Percentiles rank a stretch among this genome's conserved stretches.
These are phyloP conservation scores for Amanita muscaria DNA, from an alignment of 768 basidiomycete species.

Conservation along the genomic window DNA sequence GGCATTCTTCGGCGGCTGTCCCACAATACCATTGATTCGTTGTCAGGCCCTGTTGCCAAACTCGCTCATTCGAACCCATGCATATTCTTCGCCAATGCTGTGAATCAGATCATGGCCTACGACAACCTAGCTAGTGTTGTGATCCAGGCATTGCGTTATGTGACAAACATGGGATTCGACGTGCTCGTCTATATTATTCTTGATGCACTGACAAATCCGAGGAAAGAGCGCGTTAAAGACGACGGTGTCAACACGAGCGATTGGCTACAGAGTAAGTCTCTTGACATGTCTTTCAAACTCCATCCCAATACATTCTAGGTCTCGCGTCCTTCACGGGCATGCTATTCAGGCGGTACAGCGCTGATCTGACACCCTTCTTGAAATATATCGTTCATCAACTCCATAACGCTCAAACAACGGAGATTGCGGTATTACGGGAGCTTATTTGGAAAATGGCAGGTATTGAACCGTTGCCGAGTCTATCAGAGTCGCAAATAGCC, in stretches of 20 bases:
- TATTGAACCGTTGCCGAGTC: conserved; percentile 81
- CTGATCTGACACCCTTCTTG: conserved; percentile 76
- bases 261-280: conserved; percentile 81
- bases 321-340: conserved; percentile 90
- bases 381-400: conserved; percentile 91
- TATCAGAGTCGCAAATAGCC: conserved; percentile 80
- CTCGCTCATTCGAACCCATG: conserved; percentile 91
- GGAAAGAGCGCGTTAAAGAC: conserved; percentile 76
- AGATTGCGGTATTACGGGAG: conserved; percentile 87
- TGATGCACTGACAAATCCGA: conserved; percentile 78
- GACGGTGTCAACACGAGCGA: conserved; percentile 87
- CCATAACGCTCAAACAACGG: conserved; percentile 71
- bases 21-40: conserved; percentile 71
- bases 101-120: conserved; percentile 94
- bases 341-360: conserved; percentile 79
- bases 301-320: conserved; percentile 37
- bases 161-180: conserved; percentile 91
- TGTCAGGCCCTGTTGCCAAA: conserved; percentile 86
- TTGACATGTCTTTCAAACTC: neutral
- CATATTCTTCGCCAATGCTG: conserved; percentile 80
- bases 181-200: conserved; percentile 83
- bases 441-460: conserved; percentile 94
- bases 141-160: conserved; percentile 80
- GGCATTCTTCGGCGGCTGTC: conserved; percentile 83
- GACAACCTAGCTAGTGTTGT: conserved; percentile 88